Percentiles rank a stretch among this genome's conserved stretches.
Evolutionary conservation across 805 yeast species (phyloP).

Genomic region (Cyberlindnera suaveolens): DNA sequence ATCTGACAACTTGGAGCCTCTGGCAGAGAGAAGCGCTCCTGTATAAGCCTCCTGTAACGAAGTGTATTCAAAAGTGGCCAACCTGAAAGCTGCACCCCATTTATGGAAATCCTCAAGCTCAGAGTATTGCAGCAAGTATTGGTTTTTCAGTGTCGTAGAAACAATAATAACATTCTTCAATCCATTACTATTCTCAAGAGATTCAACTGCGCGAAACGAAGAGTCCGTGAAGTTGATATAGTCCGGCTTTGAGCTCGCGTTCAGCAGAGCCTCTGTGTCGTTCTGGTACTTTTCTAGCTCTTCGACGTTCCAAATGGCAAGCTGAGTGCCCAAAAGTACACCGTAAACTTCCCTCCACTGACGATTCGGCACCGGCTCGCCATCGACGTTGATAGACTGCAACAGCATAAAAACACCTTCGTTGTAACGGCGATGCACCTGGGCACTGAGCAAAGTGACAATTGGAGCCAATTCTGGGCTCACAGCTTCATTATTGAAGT

Average conservation of each 20-base stretch:
- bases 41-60: constrained; percentile 93
- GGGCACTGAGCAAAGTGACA: constrained; percentile 67
- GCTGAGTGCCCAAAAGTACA: constrained; percentile 80
- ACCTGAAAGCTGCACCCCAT: constrained; percentile 82
- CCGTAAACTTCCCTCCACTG: constrained; percentile 93
- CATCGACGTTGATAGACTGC: constrained; percentile 75
- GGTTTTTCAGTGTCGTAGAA: constrained; percentile 86
- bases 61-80: constrained; percentile 75
- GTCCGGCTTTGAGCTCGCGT: constrained; percentile 67
- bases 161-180: constrained; percentile 72
- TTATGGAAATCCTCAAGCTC: constrained; percentile 54
- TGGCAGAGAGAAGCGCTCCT: constrained; percentile 86
- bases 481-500: constrained; percentile 12
- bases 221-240: constrained; percentile 92
- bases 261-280: constrained; percentile 39
- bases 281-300: constrained; percentile 47
- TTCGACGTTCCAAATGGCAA: constrained; percentile 88
- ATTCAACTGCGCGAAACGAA: constrained; percentile 63
- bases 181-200: constrained; percentile 59
- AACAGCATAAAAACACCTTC: constrained; percentile 74
- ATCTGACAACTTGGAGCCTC: constrained; percentile 84
- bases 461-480: constrained; percentile 52
- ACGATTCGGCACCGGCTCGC: constrained; percentile 70
- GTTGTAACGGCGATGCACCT: constrained; percentile 64
- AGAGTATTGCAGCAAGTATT: constrained; percentile 76